Conservation (phyloP, 75 land plant species). For the Picea sitchensis region DNA sequence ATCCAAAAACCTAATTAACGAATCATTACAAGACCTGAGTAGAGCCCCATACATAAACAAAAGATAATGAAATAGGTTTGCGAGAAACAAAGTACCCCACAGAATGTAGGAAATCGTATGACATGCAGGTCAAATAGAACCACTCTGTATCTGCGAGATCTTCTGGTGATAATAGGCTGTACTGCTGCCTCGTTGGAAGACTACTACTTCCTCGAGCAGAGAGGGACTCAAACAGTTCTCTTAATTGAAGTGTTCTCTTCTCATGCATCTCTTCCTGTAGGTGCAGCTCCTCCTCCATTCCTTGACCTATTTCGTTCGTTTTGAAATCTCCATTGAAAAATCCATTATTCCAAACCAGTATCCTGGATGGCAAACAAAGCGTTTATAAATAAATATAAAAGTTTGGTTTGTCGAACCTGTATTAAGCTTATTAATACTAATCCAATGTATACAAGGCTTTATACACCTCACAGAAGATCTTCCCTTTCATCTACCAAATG, state of each 20-base stretch:
- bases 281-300: neutral
- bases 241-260: neutral
- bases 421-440: too few species aligned
- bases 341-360: conserved; percentile 8
- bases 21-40: neutral
- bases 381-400: too few species aligned
- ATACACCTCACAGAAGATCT: too few species aligned
- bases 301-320: neutral
- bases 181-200: too few species aligned
- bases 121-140: conserved; percentile 9
- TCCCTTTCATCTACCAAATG: too few species aligned
- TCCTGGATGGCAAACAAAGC: neutral
- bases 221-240: neutral
- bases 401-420: too few species aligned
- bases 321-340: neutral
- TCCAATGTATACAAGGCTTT: too few species aligned
- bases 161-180: neutral
- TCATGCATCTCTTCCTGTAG: neutral
- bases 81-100: neutral
- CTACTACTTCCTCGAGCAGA: neutral
- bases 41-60: neutral
- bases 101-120: neutral
- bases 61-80: neutral
- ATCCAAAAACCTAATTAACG: too few species aligned
- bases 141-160: neutral